A percentile compares a stretch with the other conserved stretches of the same genome.
phyloP scores from a whole-genome alignment of 2,329 filamentous ascomycete genomes.

The Amylocarpus encephaloides region DNA sequence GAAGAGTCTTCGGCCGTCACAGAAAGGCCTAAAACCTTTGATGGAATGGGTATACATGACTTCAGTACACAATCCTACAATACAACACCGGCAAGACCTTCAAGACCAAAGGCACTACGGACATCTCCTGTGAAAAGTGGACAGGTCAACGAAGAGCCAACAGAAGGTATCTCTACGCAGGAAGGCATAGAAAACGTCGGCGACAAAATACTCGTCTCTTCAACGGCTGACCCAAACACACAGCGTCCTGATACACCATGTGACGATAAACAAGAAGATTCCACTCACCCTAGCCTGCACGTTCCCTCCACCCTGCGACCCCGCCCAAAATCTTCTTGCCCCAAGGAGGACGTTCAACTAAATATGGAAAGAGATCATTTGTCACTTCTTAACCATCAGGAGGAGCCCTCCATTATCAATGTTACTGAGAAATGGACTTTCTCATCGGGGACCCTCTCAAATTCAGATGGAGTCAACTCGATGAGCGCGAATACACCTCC shows the following conservation, averaged over 20 bases:
- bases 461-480: not conserved
- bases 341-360: too few relatives aligned
- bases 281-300: too few relatives aligned
- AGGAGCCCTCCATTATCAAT: too few relatives aligned
- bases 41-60: slow-evolving; percentile 2
- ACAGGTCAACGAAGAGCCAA: not conserved
- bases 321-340: too few relatives aligned
- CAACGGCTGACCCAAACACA: too few relatives aligned
- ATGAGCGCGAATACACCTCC: not conserved
- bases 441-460: not conserved
- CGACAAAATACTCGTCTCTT: not conserved
- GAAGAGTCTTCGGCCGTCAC: not conserved
- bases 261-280: too few relatives aligned
- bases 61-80: slow-evolving; percentile 21
- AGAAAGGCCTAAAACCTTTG: not conserved
- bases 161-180: not conserved
- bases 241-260: too few relatives aligned
- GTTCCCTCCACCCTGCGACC: too few relatives aligned
- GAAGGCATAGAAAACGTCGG: not conserved
- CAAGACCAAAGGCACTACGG: not conserved
- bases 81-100: slow-evolving; percentile 16
- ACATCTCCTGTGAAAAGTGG: not conserved
- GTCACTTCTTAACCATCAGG: too few relatives aligned
- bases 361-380: too few relatives aligned
- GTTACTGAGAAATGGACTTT: not conserved